Conservation (phyloP, 352 stramenopile genomes). For the Globisporangium apiculatum region DNA sequence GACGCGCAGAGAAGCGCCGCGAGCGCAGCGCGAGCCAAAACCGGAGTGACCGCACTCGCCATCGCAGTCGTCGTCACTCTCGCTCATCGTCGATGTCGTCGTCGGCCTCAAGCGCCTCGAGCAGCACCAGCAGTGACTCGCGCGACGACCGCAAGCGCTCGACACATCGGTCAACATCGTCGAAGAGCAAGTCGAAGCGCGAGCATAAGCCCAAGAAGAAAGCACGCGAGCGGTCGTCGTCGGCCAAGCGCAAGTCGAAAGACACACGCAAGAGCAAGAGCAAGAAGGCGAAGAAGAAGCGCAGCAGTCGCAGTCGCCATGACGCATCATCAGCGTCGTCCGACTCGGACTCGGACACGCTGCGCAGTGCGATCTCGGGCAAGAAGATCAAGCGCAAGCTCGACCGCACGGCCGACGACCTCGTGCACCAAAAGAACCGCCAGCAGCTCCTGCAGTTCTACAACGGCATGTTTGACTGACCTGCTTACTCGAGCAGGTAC, state of each 20-base stretch:
- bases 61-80: not conserved
- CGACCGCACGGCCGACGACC: constrained; percentile 40
- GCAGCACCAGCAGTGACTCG: constrained; percentile 10
- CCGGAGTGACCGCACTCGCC: constrained; percentile 2
- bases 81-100: constrained; percentile 13
- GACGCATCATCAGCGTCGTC: constrained; percentile 20
- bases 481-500: too few relatives aligned
- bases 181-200: constrained; percentile 23
- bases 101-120: constrained; percentile 20
- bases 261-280: not conserved
- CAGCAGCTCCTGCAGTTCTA: constrained; percentile 83
- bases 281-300: constrained; percentile 34
- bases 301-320: constrained; percentile 10
- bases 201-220: constrained; percentile 18
- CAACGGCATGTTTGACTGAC: constrained; percentile 81
- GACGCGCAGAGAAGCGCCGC: constrained; percentile 3
- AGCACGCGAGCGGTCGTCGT: too few relatives aligned
- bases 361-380: constrained; percentile 75
- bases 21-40: not conserved
- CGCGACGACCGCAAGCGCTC: constrained; percentile 10
- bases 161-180: constrained; percentile 2
- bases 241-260: too few relatives aligned
- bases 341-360: constrained; percentile 49
- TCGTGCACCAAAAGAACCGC: constrained; percentile 63
- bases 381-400: constrained; percentile 87